These are phyloP conservation scores for Xylaria palmicola DNA, from an alignment of 495 filamentous ascomycete genomes.

Conservation along the genomic window DNA sequence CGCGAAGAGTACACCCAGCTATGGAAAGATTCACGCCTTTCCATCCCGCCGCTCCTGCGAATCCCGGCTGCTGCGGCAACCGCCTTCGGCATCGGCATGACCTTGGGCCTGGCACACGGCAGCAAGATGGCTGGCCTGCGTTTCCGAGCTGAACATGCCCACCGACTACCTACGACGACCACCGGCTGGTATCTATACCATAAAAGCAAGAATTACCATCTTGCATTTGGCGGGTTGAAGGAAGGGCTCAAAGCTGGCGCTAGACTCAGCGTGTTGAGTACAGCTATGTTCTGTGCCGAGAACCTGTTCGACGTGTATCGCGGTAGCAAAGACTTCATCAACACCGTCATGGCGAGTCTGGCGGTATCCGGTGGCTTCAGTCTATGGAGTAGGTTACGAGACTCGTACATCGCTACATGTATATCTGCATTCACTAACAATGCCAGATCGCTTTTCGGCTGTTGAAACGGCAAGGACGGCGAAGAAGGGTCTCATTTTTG, in stretches of 20 bases:
- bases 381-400: slow-evolving; percentile 64
- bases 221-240: slow-evolving; percentile 67
- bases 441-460: slow-evolving; percentile 74
- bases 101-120: slow-evolving; percentile 70
- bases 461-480: slow-evolving; percentile 81
- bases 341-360: slow-evolving; percentile 75
- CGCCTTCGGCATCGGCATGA: slow-evolving; percentile 63
- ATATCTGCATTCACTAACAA: background rate
- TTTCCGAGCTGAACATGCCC: slow-evolving; percentile 93
- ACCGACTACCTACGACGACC: slow-evolving; percentile 77
- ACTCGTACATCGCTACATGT: background rate
- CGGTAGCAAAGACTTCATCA: slow-evolving; percentile 67
- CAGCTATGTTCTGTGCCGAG: slow-evolving; percentile 72
- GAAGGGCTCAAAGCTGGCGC: slow-evolving; percentile 75
- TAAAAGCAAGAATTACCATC: slow-evolving; percentile 92
- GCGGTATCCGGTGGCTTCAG: slow-evolving; percentile 84
- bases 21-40: slow-evolving; percentile 56
- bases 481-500: slow-evolving; percentile 72
- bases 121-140: slow-evolving; percentile 69
- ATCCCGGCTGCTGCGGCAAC: slow-evolving; percentile 59
- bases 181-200: slow-evolving; percentile 96
- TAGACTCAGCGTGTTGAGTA: slow-evolving; percentile 65
- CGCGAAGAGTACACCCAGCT: slow-evolving; percentile 29
- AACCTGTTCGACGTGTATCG: slow-evolving; percentile 79
- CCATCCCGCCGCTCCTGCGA: slow-evolving; percentile 56